Percentiles rank a stretch among this genome's conserved stretches.
Conservation (phyloP, 2,329 filamentous ascomycete species). For the Nothophaeocryptopus gaeumannii region DNA sequence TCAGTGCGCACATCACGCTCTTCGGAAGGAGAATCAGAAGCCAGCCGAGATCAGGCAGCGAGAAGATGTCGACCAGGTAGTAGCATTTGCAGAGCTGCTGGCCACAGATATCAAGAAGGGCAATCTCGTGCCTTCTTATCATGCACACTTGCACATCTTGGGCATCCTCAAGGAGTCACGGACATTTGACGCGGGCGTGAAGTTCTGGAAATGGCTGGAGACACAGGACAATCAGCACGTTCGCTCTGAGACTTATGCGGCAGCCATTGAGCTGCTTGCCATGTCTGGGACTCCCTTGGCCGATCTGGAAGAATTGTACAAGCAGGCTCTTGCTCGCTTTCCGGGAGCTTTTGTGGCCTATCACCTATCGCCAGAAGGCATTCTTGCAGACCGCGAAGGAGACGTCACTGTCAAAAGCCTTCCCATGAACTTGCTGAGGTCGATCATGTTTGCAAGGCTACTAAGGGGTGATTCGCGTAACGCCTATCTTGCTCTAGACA, state of each 20-base stretch:
- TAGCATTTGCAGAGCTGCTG: constrained; percentile 38
- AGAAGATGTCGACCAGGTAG: constrained; percentile 20
- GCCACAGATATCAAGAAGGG: constrained; percentile 40
- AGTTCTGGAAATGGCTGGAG: constrained; percentile 51
- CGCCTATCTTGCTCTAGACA: constrained; percentile 52
- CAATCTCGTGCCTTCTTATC: constrained; percentile 36
- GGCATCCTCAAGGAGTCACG: constrained; percentile 46
- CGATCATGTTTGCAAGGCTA: constrained; percentile 49
- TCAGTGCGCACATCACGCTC: constrained; percentile 16
- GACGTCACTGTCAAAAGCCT: constrained; percentile 36
- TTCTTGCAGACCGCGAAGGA: constrained; percentile 43
- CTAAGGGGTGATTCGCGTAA: constrained; percentile 45
- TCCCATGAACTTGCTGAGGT: constrained; percentile 45
- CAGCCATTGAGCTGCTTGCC: constrained; percentile 50
- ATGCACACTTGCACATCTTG: constrained; percentile 47
- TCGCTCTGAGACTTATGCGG: constrained; percentile 46
- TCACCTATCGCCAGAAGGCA: constrained; percentile 47
- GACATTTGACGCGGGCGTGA: constrained; percentile 28
- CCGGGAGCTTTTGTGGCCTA: constrained; percentile 48
- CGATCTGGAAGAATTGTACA: constrained; percentile 47
- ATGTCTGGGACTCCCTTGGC: constrained; percentile 39
- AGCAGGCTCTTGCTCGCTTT: constrained; percentile 46
- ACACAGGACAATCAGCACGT: constrained; percentile 43
- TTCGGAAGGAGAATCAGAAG: constrained; percentile 11
- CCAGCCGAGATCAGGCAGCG: constrained; percentile 1